Evolutionary conservation across 345 rosid genomes (phyloP).

Genomic region (Rhodamnia rubescens): DNA sequence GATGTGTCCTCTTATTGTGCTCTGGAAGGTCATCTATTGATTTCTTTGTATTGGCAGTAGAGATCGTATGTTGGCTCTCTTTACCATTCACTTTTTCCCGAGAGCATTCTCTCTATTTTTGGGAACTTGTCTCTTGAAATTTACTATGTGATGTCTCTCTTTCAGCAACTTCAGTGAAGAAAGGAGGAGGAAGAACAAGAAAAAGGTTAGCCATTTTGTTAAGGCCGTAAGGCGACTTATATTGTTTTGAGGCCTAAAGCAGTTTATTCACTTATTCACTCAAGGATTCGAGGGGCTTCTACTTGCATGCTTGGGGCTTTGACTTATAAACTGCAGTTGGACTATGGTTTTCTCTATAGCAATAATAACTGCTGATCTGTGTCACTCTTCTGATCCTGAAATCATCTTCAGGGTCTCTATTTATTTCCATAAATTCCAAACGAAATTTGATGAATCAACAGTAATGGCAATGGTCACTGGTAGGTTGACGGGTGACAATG

Average conservation of each 20-base stretch:
- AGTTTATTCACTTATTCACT: not conserved
- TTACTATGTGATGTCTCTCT: not conserved
- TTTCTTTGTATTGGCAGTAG: not conserved
- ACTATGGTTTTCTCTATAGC: not conserved
- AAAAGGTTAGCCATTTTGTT: not conserved
- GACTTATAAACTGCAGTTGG: not conserved
- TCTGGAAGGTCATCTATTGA: not conserved
- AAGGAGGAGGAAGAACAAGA: not conserved
- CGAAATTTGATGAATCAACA: not conserved
- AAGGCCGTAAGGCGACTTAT: not conserved
- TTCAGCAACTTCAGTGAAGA: not conserved
- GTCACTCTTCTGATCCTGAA: not conserved
- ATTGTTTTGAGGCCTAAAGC: not conserved
- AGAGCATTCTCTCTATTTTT: not conserved
- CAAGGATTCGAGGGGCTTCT: not conserved
- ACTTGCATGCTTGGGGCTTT: not conserved
- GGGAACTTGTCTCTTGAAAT: not conserved
- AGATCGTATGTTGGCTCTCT: not conserved
- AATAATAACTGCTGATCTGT: not conserved
- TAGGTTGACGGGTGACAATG: not conserved
- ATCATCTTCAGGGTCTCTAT: not conserved
- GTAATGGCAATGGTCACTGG: not conserved
- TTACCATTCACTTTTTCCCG: not conserved
- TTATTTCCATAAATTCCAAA: not conserved
- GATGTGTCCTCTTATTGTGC: not conserved